Percentiles rank a stretch among this genome's conserved stretches.
Conservation (phyloP, 345 rosid species). For the Conringia planisiliqua region DNA sequence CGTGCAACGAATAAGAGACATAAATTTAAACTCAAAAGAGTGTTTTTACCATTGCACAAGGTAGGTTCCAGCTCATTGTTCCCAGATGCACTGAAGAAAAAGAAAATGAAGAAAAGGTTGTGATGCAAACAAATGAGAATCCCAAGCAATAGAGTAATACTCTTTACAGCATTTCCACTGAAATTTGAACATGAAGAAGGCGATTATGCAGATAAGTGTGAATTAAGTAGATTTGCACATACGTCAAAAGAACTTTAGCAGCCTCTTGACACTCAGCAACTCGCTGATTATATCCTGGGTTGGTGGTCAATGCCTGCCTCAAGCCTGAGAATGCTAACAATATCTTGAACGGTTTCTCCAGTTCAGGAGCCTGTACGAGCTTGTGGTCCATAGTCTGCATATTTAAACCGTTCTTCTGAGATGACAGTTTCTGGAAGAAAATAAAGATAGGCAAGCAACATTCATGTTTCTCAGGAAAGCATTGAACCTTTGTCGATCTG, state of each 20-base stretch:
- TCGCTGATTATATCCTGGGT: constrained; percentile 89
- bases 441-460: constrained; percentile 12
- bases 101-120: constrained; percentile 2
- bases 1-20: not conserved
- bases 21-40: not conserved
- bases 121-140: constrained; percentile 3
- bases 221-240: constrained; percentile 31
- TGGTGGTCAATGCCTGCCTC: constrained; percentile 77
- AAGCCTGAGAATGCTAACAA: constrained; percentile 93
- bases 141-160: not conserved
- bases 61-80: constrained; percentile 46
- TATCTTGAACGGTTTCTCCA: constrained; percentile 64
- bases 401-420: constrained; percentile 33
- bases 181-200: not conserved
- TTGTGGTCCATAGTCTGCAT: constrained; percentile 75
- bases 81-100: constrained; percentile 64
- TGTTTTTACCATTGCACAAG: constrained; percentile 64
- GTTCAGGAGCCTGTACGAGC: constrained; percentile 51
- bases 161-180: constrained; percentile 7
- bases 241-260: constrained; percentile 73
- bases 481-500: not conserved
- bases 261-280: constrained; percentile 95
- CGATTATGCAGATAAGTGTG: not conserved
- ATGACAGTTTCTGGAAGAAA: constrained; percentile 27
- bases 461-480: not conserved